phyloP scores from a whole-genome alignment of 495 filamentous ascomycete species.

The Xeromyces bisporus region DNA sequence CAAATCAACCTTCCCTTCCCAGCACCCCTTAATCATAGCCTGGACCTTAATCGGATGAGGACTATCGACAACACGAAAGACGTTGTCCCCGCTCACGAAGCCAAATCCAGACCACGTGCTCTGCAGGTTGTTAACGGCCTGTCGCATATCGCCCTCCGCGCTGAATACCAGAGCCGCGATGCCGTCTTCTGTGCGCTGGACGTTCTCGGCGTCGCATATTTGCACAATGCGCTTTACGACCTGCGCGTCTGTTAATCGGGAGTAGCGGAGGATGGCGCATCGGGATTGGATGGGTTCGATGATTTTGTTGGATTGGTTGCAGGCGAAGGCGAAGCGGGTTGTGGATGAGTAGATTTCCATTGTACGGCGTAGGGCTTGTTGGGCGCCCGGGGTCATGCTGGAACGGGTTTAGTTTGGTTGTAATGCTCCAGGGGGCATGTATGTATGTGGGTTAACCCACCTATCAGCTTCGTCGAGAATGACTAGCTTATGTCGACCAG shows the following conservation, averaged over 20 bases:
- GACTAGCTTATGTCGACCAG: slow-evolving; percentile 84
- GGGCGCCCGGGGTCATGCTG: slow-evolving; percentile 88
- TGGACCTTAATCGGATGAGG: slow-evolving; percentile 97
- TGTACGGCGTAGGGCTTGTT: slow-evolving; percentile 86
- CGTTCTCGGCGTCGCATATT: slow-evolving; percentile 76
- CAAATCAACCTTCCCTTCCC: slow-evolving; percentile 74
- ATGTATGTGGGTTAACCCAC: too few species aligned
- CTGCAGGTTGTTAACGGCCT: slow-evolving; percentile 98
- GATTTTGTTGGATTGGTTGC: slow-evolving; percentile 98
- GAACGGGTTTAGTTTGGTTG: too few species aligned
- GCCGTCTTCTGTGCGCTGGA: slow-evolving; percentile 82
- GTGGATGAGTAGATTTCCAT: slow-evolving; percentile 99
- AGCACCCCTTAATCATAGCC: slow-evolving; percentile 93
- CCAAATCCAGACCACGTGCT: slow-evolving; percentile 91
- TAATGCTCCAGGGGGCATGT: too few species aligned
- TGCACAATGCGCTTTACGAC: slow-evolving; percentile 79
- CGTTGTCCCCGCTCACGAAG: slow-evolving; percentile 92
- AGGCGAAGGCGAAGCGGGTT: slow-evolving; percentile 94
- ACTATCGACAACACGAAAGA: slow-evolving; percentile 93
- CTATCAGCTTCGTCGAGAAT: slow-evolving; percentile 96
- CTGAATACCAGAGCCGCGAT: slow-evolving; percentile 90
- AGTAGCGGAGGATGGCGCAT: slow-evolving; percentile 91
- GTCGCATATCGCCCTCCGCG: slow-evolving; percentile 96
- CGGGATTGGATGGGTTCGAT: slow-evolving; percentile 95
- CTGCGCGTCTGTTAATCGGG: slow-evolving; percentile 79